Conservation (phyloP, 768 basidiomycete species). For the Podaxis rugospora region DNA sequence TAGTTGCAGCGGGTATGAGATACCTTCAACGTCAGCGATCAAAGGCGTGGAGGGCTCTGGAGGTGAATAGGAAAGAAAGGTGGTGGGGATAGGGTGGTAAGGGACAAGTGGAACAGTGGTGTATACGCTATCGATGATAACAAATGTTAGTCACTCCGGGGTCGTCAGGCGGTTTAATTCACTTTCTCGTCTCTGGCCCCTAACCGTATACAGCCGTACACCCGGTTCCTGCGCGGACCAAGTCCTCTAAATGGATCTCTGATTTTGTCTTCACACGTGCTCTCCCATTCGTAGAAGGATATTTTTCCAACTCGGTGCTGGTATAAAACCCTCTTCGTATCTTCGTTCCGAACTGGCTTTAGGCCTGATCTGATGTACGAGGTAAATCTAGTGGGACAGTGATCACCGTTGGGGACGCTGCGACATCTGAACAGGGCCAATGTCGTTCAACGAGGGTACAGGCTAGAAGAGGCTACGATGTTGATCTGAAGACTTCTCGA, state of each 20-base stretch:
- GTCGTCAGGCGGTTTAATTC: neutral
- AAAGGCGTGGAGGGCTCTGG: neutral
- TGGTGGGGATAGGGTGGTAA: neutral
- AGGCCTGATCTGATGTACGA: neutral
- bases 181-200: neutral
- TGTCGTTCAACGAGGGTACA: neutral
- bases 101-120: neutral
- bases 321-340: neutral
- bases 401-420: neutral
- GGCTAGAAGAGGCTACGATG: neutral
- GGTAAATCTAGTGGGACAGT: neutral
- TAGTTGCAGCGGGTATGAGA: neutral
- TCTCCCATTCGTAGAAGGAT: neutral
- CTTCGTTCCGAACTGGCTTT: neutral
- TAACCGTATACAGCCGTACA: neutral
- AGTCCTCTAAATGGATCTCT: neutral
- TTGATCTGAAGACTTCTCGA: neutral
- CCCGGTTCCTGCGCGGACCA: neutral
- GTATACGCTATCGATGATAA: neutral
- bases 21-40: neutral
- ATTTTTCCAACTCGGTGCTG: neutral
- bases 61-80: neutral
- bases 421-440: neutral
- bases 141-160: neutral
- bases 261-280: neutral